phyloP scores from a whole-genome alignment of 2,329 filamentous ascomycete genomes.

The Hirsutella minnesotensis region DNA sequence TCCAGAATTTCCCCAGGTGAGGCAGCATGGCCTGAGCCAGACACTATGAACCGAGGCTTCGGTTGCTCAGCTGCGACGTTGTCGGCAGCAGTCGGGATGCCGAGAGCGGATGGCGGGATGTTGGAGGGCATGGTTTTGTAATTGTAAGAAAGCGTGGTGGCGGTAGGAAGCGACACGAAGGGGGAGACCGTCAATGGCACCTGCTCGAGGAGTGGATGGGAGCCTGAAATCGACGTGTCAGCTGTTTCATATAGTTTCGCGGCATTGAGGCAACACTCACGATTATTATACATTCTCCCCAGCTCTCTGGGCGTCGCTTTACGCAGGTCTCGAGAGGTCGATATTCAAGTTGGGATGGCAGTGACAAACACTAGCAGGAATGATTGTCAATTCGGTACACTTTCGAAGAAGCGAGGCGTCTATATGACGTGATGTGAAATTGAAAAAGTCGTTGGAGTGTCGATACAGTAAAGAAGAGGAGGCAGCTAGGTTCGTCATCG shows the following conservation, averaged over 20 bases:
- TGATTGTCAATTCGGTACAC: too few species aligned
- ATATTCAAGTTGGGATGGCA: too few species aligned
- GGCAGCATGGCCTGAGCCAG: conserved; percentile 66
- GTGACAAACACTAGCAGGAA: too few species aligned
- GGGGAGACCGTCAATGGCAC: conserved; percentile 89
- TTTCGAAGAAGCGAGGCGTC: too few species aligned
- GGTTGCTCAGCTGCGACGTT: conserved; percentile 17
- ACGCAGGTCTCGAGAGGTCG: too few species aligned
- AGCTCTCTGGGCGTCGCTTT: too few species aligned
- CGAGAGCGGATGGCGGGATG: conserved; percentile 44
- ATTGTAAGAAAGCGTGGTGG: conserved; percentile 87
- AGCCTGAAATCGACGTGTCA: conserved; percentile 34
- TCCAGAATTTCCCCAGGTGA: conserved; percentile 78
- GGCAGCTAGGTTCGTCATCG: neutral
- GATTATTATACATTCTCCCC: conserved; percentile 20
- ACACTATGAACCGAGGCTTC: conserved; percentile 66
- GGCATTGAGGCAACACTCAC: conserved; percentile 17
- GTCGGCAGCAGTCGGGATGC: conserved; percentile 24
- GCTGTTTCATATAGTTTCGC: neutral
- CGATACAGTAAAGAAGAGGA: too few species aligned
- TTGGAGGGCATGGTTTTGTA: conserved; percentile 85
- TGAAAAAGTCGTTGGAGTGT: too few species aligned
- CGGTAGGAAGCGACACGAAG: conserved; percentile 80
- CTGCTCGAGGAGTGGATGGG: conserved; percentile 82
- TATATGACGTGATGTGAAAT: too few species aligned